Evolutionary conservation across 169 alveolate genomes (phyloP), one percentile per base, ranked within the genome.

Genomic region (Babesia divergens): DNA sequence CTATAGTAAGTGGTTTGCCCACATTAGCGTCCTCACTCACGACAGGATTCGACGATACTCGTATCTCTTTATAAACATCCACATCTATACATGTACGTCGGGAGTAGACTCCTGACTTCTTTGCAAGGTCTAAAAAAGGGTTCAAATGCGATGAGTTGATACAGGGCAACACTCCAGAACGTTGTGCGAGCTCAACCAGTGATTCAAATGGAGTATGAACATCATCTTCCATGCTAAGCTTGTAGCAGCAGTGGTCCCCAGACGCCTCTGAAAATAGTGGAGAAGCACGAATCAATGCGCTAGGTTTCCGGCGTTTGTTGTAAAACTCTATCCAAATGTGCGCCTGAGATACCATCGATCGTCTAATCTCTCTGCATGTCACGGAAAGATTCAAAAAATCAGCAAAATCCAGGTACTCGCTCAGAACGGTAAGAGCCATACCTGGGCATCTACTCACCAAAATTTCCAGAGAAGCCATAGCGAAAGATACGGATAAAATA

Each of bases 301-400:
- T n/a, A n/a, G n/a, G n/a, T n/a, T n/a, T n/a, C n/a, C 16, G 20
- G 20, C 68, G 68, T 11, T 20, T 56, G 9, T 62, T 49, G 59
- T 44, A 62, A 32, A 43, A 44, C 6, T 31, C 3, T 1, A 34
- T 20, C 72, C 72, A 62, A 11, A 62, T 3, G 7, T 22, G 0
- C 26, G 4, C 24, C 14, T 29, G 60, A n/a, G 72, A 52, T 14
- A 77, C 56, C 64, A 77, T 3, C 1, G 40, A 22, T 37, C 34
- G 20, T 20, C 86, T 56, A 44, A 77, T 52, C 13, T 29, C 20
- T 32, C 80, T 42, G 32, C 52, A 66, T 18, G 60, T 53, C 20
- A 68, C 16, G 37, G 75, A 46, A n/a, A 77, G 68, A 14, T 50
- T 40, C 47, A 77, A 56, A 75, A 77, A 67, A 24, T 77, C 86